Conservation (phyloP, 148 eudicot species). For the Heliamphora exappendiculata region DNA sequence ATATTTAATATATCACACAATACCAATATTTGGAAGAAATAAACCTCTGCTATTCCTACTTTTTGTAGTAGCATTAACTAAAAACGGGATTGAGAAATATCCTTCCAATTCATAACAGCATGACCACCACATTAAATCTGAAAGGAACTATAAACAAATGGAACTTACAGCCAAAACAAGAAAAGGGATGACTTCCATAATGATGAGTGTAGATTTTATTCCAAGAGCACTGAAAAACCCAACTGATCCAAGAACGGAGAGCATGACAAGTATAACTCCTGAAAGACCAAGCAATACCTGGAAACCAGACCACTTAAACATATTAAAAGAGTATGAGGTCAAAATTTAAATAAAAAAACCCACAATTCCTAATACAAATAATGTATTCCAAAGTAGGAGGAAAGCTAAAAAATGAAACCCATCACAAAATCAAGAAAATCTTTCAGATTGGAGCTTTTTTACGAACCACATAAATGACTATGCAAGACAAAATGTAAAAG, state of each 20-base stretch:
- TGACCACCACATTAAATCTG: not conserved
- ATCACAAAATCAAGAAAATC: conserved; percentile 1
- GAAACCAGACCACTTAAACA: conserved; percentile 9
- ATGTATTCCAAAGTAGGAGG: not conserved
- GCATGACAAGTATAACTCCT: conserved; percentile 92
- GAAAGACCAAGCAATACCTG: conserved; percentile 94
- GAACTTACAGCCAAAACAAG: conserved; percentile 94
- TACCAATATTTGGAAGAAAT: not conserved
- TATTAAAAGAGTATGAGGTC: not conserved
- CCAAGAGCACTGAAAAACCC: conserved; percentile 98
- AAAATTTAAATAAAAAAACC: not conserved
- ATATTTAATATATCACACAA: not conserved
- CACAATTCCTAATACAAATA: not conserved
- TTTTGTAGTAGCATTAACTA: not conserved
- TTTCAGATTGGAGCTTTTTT: not conserved
- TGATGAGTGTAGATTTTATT: conserved; percentile 94
- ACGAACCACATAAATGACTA: not conserved
- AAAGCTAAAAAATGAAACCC: not conserved
- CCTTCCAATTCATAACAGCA: not conserved
- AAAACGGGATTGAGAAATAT: not conserved
- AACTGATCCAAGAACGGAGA: conserved; percentile 93
- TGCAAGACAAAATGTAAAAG: not conserved
- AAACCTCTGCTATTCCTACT: not conserved
- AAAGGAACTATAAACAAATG: not conserved
- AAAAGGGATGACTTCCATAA: conserved; percentile 99